These are phyloP conservation scores for Plasmodium gonderi DNA, from an alignment of 169 alveolate species.

Conservation along the genomic window DNA sequence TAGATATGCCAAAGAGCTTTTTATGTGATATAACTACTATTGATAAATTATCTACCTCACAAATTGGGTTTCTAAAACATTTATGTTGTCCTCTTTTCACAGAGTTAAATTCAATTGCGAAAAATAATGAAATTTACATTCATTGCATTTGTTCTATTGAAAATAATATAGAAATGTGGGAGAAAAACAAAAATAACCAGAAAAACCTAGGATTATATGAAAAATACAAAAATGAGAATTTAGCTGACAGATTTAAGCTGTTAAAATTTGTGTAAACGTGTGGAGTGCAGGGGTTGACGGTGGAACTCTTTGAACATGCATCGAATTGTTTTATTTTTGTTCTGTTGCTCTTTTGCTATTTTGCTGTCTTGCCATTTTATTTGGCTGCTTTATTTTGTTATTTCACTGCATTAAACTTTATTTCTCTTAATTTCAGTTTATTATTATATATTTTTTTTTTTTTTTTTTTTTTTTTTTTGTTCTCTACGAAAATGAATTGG, in stretches of 20 bases:
- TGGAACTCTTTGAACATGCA: too few species aligned
- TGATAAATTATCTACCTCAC: constrained; percentile 79
- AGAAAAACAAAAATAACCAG: constrained; percentile 14
- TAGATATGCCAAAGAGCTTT: constrained; percentile 77
- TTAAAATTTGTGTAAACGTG: constrained; percentile 18
- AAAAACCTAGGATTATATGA: constrained; percentile 44
- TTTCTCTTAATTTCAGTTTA: not conserved
- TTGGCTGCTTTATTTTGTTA: not conserved
- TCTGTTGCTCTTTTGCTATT: not conserved
- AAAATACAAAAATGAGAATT: constrained; percentile 27
- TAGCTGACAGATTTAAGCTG: constrained; percentile 24
- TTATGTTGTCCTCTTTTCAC: constrained; percentile 52
- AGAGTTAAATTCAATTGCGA: constrained; percentile 35
- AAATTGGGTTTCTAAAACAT: constrained; percentile 79
- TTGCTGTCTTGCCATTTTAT: not conserved
- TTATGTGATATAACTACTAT: constrained; percentile 80
- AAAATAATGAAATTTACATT: constrained; percentile 38
- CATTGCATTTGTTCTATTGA: constrained; percentile 54
- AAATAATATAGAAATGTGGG: constrained; percentile 69
- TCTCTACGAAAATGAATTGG: not conserved
- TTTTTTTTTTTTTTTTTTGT: not conserved
- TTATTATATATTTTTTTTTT: not conserved
- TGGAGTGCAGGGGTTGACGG: not conserved
- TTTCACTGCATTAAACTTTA: not conserved
- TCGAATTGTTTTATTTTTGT: not conserved